These are phyloP conservation scores for Aethionema arabicum DNA, from an alignment of 345 rosid genomes.

Conservation along the genomic window DNA sequence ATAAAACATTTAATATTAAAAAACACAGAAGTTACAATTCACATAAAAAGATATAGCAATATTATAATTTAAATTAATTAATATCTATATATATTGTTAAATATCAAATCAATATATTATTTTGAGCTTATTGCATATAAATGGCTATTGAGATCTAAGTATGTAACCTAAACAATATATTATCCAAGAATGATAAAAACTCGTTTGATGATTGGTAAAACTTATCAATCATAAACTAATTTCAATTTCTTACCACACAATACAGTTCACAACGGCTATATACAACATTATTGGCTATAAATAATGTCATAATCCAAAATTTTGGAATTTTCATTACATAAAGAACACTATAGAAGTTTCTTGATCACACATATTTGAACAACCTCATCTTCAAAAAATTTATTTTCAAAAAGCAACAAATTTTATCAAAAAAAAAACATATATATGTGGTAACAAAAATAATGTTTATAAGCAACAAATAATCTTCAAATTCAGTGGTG, in stretches of 20 bases:
- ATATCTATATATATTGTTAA: too few species aligned
- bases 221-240: not conserved
- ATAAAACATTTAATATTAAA: too few species aligned
- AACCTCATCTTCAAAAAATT: constrained; percentile 24
- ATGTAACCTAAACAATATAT: too few species aligned
- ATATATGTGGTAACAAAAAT: constrained; percentile 34
- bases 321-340: constrained; percentile 22
- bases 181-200: too few species aligned
- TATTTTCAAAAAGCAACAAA: not conserved
- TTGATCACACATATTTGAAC: constrained; percentile 32
- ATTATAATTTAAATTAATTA: too few species aligned
- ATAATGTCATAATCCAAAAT: constrained; percentile 18
- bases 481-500: constrained; percentile 31
- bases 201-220: too few species aligned
- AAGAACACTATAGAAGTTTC: constrained; percentile 33
- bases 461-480: not conserved
- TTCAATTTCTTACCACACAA: constrained; percentile 10
- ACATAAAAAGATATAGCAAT: too few species aligned
- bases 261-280: constrained; percentile 8
- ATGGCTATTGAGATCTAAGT: too few species aligned
- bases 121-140: too few species aligned
- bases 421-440: not conserved
- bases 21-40: too few species aligned
- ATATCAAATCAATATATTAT: too few species aligned
- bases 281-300: constrained; percentile 6